These are phyloP conservation scores for Euphorbia peplus DNA, from an alignment of 345 rosid species.

Conservation along the genomic window DNA sequence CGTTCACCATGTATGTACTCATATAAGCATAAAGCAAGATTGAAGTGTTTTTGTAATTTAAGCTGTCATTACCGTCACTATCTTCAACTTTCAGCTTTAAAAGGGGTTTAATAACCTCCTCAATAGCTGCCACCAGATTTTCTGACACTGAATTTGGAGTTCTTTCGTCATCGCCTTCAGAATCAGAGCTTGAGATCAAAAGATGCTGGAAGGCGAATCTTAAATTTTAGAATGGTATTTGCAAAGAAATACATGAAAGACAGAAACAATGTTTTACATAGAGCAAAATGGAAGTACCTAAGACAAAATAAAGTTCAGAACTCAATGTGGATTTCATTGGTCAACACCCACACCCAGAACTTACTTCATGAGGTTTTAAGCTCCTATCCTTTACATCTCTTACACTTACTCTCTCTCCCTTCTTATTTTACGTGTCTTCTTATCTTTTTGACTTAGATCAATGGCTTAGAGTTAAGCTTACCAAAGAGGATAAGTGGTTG, in stretches of 20 bases:
- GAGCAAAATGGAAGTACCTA: neutral
- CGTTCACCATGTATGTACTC: constrained; percentile 11
- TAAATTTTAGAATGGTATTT: constrained; percentile 12
- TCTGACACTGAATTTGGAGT: constrained; percentile 17
- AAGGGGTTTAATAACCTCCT: constrained; percentile 49
- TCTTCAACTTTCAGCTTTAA: constrained; percentile 52
- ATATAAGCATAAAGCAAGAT: neutral
- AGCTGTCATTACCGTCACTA: constrained; percentile 30
- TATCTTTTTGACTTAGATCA: no score
- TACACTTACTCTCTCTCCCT: no score
- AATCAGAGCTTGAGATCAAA: constrained; percentile 48
- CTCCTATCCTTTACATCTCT: no score
- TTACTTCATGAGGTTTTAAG: neutral
- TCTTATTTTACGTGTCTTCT: no score
- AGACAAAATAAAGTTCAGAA: constrained; percentile 1
- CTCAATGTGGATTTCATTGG: neutral
- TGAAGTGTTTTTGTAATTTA: neutral
- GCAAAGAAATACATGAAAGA: neutral
- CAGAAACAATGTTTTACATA: constrained; percentile 6
- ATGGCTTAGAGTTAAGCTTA: no score
- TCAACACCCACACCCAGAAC: neutral
- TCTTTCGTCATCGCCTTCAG: constrained; percentile 50
- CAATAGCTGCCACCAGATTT: constrained; percentile 24
- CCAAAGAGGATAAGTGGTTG: no score
- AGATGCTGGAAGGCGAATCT: constrained; percentile 38